phyloP scores from a whole-genome alignment of 2,329 filamentous ascomycete genomes.

The Trichoderma oligosporum region DNA sequence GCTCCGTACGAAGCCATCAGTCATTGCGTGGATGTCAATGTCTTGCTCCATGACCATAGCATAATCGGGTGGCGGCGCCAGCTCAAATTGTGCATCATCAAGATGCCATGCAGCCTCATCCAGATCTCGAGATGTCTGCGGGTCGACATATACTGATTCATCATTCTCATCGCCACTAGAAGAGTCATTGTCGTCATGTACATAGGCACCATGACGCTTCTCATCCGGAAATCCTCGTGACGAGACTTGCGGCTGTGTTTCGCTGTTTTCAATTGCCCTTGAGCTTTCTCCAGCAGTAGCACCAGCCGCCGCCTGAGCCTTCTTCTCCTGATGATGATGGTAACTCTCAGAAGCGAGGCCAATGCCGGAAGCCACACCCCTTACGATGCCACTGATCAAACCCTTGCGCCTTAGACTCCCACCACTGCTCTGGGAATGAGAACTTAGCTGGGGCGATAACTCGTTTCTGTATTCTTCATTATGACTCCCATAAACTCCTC shows the following conservation, averaged over 20 bases:
- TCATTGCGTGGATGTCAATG: constrained; percentile 8
- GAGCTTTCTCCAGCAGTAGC: neutral
- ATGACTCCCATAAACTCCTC: neutral
- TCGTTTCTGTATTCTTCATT: neutral
- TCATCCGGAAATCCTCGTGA: neutral
- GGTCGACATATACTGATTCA: neutral
- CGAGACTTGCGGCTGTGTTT: neutral
- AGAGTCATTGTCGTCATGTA: neutral
- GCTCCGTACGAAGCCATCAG: constrained; percentile 13
- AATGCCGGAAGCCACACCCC: constrained; percentile 13
- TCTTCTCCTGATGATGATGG: constrained; percentile 15
- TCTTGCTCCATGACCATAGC: constrained; percentile 15
- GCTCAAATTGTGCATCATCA: constrained; percentile 18
- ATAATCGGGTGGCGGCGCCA: constrained; percentile 19
- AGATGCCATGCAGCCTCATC: constrained; percentile 21
- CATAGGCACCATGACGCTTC: neutral
- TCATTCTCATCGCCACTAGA: neutral
- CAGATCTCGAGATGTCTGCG: constrained; percentile 7
- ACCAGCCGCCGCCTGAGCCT: neutral
- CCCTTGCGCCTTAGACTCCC: constrained; percentile 8
- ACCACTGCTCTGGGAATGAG: neutral
- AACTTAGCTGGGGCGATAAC: neutral
- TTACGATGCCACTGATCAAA: neutral
- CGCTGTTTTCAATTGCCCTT: neutral
- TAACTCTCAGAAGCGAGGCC: constrained; percentile 17